Base-by-base conservation (phyloP, 106 monocot genomes). In the Acorus calamus region DNA sequence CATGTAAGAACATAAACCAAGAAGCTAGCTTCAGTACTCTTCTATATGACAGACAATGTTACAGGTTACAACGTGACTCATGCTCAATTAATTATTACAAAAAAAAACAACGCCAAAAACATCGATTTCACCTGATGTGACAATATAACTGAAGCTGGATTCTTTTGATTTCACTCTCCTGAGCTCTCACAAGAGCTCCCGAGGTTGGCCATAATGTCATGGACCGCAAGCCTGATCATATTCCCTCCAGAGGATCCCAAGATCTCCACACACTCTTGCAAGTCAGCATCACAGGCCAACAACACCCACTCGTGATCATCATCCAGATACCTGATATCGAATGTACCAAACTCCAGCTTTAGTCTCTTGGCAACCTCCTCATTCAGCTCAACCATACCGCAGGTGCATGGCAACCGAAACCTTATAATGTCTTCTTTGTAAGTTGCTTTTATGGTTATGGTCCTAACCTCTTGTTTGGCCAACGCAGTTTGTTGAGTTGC, bases 241-340 rank as follows among this genome's bases (percentile, higher is more conserved):
- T 68, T 70, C 3, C 75, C 61, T n/a, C 81, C 72, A 4, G 71
- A 71, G 12, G 66, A 53, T 47, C 71, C 68, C 3, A 77, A 61
- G 41, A 83, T 63, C 45, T 87, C 74, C 42, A 87, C 55, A 71
- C 87, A 87, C 68, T 87, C 87, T 47, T 83, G 74, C 57, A 87
- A 66, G 63, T 87, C 87, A 46, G 79, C 79, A 74, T 83, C 71
- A 66, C 83, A 80, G 53, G 83, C 59, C 14, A 87, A 76, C 50
- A 67, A 80, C 6, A 87, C 83, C 87, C 87, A 87, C 54, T 83
- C 87, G 57, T 74, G 66, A 69, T 87, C 87, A 47, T 83, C 87
- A 61, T 83, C 87, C 64, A 83, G 57, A 62, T 87, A 87, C 53
- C 71, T 80, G 62, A 80, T 72, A 42, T 80, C 83, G 63, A 83